These are phyloP conservation scores for Stipa capillata DNA, from an alignment of 176 grass and related monocot genomes.

Conservation along the genomic window DNA sequence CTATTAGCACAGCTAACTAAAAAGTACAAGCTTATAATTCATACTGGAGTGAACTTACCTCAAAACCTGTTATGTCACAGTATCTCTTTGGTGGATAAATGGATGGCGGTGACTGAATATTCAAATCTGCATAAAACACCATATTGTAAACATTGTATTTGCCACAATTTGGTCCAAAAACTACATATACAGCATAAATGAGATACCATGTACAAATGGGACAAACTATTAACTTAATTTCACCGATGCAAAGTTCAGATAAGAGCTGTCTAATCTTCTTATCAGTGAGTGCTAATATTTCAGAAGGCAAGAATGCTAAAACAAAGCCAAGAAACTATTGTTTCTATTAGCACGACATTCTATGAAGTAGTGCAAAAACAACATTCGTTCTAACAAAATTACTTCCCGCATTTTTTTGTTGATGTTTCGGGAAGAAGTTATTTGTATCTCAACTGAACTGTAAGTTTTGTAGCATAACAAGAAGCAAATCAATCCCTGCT, in stretches of 20 bases:
- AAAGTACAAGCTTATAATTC: neutral
- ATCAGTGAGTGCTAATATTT: neutral
- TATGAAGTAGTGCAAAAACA: neutral
- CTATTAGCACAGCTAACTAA: neutral
- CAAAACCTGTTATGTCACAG: conserved; percentile 93
- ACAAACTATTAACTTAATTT: neutral
- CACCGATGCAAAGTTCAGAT: neutral
- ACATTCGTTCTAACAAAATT: neutral
- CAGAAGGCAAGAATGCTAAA: neutral
- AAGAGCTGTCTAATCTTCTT: neutral
- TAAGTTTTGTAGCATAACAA: neutral
- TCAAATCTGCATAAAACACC: conserved; percentile 58
- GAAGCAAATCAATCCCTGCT: neutral
- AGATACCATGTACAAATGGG: too few species aligned
- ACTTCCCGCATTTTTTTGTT: neutral
- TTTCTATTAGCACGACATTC: neutral
- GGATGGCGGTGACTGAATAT: conserved; percentile 89
- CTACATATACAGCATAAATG: neutral
- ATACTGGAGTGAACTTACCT: conserved; percentile 43
- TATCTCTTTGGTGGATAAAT: conserved; percentile 94
- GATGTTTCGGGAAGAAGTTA: neutral
- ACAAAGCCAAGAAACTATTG: neutral
- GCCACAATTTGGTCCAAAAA: neutral
- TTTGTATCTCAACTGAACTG: neutral
- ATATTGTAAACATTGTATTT: neutral